phyloP scores from a whole-genome alignment of 148 eudicot genomes.

The Vaccinium macrocarpon region DNA sequence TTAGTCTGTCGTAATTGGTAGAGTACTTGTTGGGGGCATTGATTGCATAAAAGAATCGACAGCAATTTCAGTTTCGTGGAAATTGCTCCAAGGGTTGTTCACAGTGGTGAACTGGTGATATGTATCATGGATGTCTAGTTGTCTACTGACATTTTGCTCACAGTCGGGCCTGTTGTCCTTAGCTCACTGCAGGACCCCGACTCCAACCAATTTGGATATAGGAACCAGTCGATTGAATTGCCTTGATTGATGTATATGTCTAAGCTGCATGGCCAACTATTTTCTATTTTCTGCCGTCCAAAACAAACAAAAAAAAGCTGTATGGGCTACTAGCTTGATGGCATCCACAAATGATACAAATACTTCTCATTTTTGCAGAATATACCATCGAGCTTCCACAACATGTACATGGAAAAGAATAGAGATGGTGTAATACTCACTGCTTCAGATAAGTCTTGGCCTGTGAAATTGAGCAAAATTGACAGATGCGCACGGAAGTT shows the following conservation, averaged over 20 bases:
- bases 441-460: conserved; percentile 6
- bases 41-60: too few relatives aligned
- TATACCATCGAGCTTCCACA: conserved; percentile 14
- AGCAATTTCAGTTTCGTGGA: not conserved
- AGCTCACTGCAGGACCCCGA: not conserved
- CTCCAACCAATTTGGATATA: not conserved
- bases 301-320: too few relatives aligned
- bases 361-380: conserved; percentile 11
- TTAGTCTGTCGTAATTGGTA: not conserved
- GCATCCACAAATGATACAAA: too few relatives aligned
- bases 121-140: not conserved
- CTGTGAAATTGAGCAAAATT: not conserved
- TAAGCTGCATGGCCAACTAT: too few relatives aligned
- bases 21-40: not conserved
- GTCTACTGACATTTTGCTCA: not conserved
- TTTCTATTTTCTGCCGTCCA: too few relatives aligned
- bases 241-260: not conserved
- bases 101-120: not conserved
- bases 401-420: conserved; percentile 1
- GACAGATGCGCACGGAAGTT: not conserved
- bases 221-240: not conserved
- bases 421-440: not conserved
- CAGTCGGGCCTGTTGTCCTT: too few relatives aligned
- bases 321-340: not conserved
- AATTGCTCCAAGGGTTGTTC: not conserved